A percentile compares a stretch with the other conserved stretches of the same genome.
Evolutionary conservation across 2,329 filamentous ascomycete species (phyloP).

Genomic region (Colletotrichum limetticola): DNA sequence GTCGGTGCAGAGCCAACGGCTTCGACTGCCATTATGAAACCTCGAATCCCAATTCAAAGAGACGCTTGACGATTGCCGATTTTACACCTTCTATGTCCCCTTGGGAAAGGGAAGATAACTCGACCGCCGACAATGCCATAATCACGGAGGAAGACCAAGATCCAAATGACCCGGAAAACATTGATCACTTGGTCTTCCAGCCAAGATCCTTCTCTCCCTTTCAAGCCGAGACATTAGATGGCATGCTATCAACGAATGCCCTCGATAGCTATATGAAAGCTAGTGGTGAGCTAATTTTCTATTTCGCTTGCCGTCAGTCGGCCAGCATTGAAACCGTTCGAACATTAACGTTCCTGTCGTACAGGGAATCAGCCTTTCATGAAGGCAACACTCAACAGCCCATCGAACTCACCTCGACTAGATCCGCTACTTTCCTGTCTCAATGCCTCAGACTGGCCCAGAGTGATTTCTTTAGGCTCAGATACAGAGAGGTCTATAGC

Average conservation of each 20-base stretch:
- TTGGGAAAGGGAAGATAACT: neutral
- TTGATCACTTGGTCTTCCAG: neutral
- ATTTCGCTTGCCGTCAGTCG: neutral
- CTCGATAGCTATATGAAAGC: neutral
- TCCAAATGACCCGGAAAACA: neutral
- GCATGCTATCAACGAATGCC: neutral
- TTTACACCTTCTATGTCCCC: neutral
- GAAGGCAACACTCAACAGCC: neutral
- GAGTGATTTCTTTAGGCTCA: neutral
- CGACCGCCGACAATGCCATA: neutral
- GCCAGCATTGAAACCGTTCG: neutral
- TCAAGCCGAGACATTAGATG: neutral
- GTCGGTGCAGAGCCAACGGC: neutral
- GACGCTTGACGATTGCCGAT: neutral
- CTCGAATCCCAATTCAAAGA: neutral
- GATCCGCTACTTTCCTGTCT: neutral
- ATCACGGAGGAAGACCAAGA: neutral
- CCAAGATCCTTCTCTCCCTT: neutral
- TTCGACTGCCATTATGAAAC: neutral
- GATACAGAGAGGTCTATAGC: neutral
- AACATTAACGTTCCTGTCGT: neutral
- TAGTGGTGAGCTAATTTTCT: neutral
- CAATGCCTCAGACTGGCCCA: neutral
- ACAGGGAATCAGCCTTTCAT: neutral
- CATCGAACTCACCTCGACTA: neutral